phyloP scores from a whole-genome alignment of 176 grass and related monocot genomes.

The Pharus latifolius region DNA sequence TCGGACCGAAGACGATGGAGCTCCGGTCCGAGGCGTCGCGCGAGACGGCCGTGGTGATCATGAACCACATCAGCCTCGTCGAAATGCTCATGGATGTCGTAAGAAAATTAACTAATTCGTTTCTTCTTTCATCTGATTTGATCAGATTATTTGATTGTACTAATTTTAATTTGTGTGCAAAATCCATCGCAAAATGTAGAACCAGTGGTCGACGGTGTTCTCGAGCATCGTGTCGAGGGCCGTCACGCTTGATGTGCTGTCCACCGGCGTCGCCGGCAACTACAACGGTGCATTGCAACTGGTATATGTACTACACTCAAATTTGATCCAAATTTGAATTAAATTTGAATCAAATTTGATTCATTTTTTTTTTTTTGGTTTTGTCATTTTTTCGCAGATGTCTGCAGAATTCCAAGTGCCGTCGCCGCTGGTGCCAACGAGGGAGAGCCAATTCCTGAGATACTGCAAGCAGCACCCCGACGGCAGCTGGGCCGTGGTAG shows the following conservation, averaged over 20 bases:
- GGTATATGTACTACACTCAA: slow-evolving; percentile 3
- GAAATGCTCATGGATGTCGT: slow-evolving; percentile 89
- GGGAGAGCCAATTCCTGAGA: slow-evolving; percentile 66
- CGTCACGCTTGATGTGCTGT: slow-evolving; percentile 55
- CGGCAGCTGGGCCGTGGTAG: slow-evolving; percentile 74
- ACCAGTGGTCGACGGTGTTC: slow-evolving; percentile 71
- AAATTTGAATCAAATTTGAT: no score
- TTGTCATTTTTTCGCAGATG: slow-evolving; percentile 33
- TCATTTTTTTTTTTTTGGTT: background rate
- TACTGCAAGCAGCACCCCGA: slow-evolving; percentile 83
- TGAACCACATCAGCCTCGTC: slow-evolving; percentile 62
- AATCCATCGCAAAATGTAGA: slow-evolving; percentile 12
- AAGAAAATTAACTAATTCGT: no score
- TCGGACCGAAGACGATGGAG: slow-evolving; percentile 47
- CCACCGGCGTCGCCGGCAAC: slow-evolving; percentile 74
- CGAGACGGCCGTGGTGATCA: slow-evolving; percentile 50
- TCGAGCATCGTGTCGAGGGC: slow-evolving; percentile 75
- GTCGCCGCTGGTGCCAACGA: slow-evolving; percentile 63
- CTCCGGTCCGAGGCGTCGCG: slow-evolving; percentile 61
- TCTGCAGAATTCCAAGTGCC: slow-evolving; percentile 81
- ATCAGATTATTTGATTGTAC: background rate
- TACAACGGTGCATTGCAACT: slow-evolving; percentile 81
- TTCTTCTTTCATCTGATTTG: background rate
- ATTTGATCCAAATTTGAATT: no score
- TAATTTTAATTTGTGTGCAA: no score